These are phyloP conservation scores for Suillus paluster DNA, from an alignment of 768 basidiomycete species.

Conservation along the genomic window DNA sequence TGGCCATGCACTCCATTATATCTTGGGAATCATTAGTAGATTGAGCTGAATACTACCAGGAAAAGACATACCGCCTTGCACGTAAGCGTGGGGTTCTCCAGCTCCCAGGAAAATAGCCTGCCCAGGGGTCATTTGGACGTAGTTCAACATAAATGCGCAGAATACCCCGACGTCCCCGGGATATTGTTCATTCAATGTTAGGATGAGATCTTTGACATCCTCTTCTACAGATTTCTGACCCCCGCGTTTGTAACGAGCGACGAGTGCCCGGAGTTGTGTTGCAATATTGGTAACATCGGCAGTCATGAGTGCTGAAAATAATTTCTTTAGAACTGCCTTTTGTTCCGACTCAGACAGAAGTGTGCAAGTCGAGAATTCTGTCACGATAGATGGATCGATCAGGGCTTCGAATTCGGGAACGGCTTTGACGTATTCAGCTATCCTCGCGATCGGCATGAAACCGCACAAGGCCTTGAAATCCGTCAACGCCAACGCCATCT, in stretches of 20 bases:
- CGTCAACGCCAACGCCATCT: conserved; percentile 97
- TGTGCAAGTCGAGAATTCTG: conserved; percentile 51
- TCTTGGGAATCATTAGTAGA: conserved; percentile 52
- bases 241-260: conserved; percentile 61
- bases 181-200: conserved; percentile 71
- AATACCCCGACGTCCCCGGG: conserved; percentile 94
- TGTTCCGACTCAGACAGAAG: conserved; percentile 43
- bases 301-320: conserved; percentile 88
- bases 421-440: conserved; percentile 64
- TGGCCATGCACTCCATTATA: conserved; percentile 99
- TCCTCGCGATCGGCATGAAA: conserved; percentile 79
- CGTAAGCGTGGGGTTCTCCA: conserved; percentile 96
- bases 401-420: conserved; percentile 81
- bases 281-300: conserved; percentile 60
- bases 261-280: conserved; percentile 57
- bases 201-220: conserved; percentile 63
- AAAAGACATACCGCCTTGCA: conserved; percentile 75
- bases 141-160: conserved; percentile 89
- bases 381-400: conserved; percentile 59
- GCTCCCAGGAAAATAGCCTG: conserved; percentile 96
- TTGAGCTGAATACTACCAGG: not conserved
- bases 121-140: conserved; percentile 76
- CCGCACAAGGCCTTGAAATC: conserved; percentile 91
- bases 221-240: conserved; percentile 45
- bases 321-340: conserved; percentile 66